Conservation (phyloP, 73 alveolate genomes). For the Paramecium sexaurelia region DNA sequence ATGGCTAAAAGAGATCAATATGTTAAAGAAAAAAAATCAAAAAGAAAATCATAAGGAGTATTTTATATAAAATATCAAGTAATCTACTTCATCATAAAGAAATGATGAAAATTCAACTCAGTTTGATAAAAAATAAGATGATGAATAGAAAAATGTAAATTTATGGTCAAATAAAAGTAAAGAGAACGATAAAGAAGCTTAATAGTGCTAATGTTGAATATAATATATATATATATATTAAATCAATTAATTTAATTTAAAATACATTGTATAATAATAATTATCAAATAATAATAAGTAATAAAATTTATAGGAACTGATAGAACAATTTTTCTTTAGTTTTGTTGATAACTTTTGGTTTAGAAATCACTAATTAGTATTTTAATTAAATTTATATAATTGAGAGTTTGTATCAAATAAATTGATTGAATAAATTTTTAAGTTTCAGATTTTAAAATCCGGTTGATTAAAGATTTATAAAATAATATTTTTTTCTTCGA, state of each 20-base stretch:
- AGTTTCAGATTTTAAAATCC: background rate
- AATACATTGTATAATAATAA: too few species aligned
- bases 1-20: slow-evolving; percentile 58
- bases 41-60: slow-evolving; percentile 8
- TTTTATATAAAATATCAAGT: background rate
- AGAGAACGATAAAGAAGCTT: background rate
- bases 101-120: background rate
- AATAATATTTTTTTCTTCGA: background rate
- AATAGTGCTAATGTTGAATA: background rate
- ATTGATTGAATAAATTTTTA: background rate
- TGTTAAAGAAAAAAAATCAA: background rate
- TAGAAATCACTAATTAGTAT: too few species aligned
- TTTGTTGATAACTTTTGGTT: too few species aligned
- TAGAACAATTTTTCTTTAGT: too few species aligned
- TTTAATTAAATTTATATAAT: background rate
- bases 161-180: background rate
- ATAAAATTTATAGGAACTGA: too few species aligned
- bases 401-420: background rate
- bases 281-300: too few species aligned
- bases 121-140: background rate
- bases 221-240: background rate
- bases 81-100: background rate
- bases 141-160: background rate
- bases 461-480: background rate
- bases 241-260: too few species aligned